These are phyloP conservation scores for Ottelia alismoides DNA, from an alignment of 106 monocot species.

Conservation along the genomic window DNA sequence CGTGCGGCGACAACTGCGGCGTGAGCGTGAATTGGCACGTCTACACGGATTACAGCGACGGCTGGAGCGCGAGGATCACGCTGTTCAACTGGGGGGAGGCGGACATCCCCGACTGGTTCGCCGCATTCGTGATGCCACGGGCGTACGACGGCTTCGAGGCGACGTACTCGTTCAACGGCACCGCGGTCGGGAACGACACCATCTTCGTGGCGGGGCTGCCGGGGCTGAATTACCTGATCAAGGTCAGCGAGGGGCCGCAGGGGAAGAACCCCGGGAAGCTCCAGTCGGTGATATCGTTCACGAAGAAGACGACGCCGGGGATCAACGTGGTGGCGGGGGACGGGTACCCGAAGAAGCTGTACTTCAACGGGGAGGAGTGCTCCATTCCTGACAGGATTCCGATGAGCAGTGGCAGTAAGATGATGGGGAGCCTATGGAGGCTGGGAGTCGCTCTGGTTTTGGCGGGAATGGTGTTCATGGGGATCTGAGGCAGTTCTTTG, in stretches of 20 bases:
- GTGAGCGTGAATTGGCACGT: slow-evolving; percentile 29
- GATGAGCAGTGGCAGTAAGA: not conserved
- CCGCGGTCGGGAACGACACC: slow-evolving; percentile 35
- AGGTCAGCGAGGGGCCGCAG: slow-evolving; percentile 14
- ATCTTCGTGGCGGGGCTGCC: slow-evolving; percentile 42
- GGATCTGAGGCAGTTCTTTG: too few species aligned
- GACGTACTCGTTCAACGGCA: slow-evolving; percentile 57
- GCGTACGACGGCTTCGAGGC: slow-evolving; percentile 12
- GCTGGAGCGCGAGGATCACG: slow-evolving; percentile 24
- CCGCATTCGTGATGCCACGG: slow-evolving; percentile 3
- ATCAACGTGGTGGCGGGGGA: slow-evolving; percentile 33
- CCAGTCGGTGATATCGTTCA: slow-evolving; percentile 52
- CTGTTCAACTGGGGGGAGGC: slow-evolving; percentile 18
- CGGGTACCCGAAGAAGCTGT: slow-evolving; percentile 63
- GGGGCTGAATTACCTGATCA: slow-evolving; percentile 44
- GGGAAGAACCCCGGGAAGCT: slow-evolving; percentile 52
- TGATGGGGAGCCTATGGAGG: not conserved
- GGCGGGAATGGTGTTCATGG: too few species aligned
- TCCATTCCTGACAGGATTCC: slow-evolving; percentile 28
- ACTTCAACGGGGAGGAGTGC: slow-evolving; percentile 94
- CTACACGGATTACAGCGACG: slow-evolving; percentile 11
- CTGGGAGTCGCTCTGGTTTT: not conserved
- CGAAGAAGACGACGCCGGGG: slow-evolving; percentile 44
- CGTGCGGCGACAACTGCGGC: slow-evolving; percentile 20
- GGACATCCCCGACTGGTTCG: slow-evolving; percentile 16